Base-by-base conservation (phyloP, 495 filamentous ascomycete genomes). In the Pseudomonodictys pantanalensis region DNA sequence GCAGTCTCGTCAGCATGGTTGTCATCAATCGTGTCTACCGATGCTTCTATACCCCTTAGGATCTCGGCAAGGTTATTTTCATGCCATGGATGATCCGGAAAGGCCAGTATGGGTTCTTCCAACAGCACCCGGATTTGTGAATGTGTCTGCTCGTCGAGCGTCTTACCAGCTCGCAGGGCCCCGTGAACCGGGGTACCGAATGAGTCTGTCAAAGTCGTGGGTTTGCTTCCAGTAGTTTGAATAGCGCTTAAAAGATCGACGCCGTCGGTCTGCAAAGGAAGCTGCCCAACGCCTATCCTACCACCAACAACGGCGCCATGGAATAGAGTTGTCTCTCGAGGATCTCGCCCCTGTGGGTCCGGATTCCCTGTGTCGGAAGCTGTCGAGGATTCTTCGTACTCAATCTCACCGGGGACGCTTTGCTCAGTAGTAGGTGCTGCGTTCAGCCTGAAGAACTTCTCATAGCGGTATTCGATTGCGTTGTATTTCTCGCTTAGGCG, bases 381-480 rank as follows among this genome's bases (percentile, higher is more conserved):
- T 30, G 11, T n/a, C n/a, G 50, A 65, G 7, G 42, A 20, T 1
- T 12, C 24, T 18, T 65, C 62, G 25, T 44, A 65, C 6, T 41
- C 29, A 24, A 62, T 56, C 2, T 11, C 44, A 15, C 28, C 41
- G 10, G 58, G 58, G 2, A 42, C 35, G 12, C 17, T 42, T 15
- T 22, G 9, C 6, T 41, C 30, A 15, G 56, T 56, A n/a, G 57
- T 56, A 2, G 56, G 46, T 5, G 33, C 52, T 0, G 29, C 47
- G 2, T 47, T n/a, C 0, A 65, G 57, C 22, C 49, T 60, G 29
- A 65, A 65, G 46, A 65, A 65, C 11, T 49, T 49, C 18, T 56
- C 29, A 33, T 38, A 65, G 4, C 45, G 57, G 24, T 22, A 5
- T 25, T 62, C 52, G 12, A 69, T 32, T 2, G 32, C 15, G 8